phyloP scores from a whole-genome alignment of 2,329 filamentous ascomycete genomes.

The Diaporthe aspalathi region DNA sequence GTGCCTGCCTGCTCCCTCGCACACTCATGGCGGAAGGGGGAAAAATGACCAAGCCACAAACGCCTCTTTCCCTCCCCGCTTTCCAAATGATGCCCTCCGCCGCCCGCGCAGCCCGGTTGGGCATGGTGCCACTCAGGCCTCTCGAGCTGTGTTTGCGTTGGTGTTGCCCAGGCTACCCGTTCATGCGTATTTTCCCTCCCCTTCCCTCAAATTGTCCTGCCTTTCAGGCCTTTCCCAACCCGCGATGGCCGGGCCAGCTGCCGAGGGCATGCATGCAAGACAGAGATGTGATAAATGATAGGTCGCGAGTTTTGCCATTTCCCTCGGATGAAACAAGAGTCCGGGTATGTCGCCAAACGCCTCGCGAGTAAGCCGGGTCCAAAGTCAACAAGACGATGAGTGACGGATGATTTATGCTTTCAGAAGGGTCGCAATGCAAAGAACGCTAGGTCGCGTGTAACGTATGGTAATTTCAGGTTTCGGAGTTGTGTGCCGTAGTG shows the following conservation, averaged over 20 bases:
- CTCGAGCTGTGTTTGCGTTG: background rate
- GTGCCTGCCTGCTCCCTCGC: background rate
- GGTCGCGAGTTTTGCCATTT: constrained; percentile 5
- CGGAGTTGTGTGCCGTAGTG: background rate
- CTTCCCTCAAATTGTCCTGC: no score
- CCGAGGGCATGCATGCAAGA: constrained; percentile 13
- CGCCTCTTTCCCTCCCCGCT: constrained; percentile 10
- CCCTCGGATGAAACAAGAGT: background rate
- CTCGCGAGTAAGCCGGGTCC: constrained; percentile 26
- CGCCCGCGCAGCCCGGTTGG: no score
- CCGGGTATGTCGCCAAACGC: constrained; percentile 28
- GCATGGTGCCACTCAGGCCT: background rate
- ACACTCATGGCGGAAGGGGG: constrained; percentile 10
- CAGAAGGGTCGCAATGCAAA: constrained; percentile 15
- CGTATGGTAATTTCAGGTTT: constrained; percentile 26
- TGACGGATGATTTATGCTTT: constrained; percentile 20
- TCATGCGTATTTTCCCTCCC: background rate
- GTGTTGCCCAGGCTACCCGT: constrained; percentile 21
- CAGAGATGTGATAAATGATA: constrained; percentile 8
- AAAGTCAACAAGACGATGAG: background rate
- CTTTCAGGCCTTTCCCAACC: background rate
- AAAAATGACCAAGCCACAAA: constrained; percentile 27
- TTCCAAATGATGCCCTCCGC: constrained; percentile 10
- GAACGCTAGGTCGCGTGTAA: constrained; percentile 13
- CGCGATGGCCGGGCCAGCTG: background rate